Percentiles rank a stretch among this genome's conserved stretches.
Evolutionary conservation across 306 rosid genomes (phyloP).

Genomic region (Argentina anserina): DNA sequence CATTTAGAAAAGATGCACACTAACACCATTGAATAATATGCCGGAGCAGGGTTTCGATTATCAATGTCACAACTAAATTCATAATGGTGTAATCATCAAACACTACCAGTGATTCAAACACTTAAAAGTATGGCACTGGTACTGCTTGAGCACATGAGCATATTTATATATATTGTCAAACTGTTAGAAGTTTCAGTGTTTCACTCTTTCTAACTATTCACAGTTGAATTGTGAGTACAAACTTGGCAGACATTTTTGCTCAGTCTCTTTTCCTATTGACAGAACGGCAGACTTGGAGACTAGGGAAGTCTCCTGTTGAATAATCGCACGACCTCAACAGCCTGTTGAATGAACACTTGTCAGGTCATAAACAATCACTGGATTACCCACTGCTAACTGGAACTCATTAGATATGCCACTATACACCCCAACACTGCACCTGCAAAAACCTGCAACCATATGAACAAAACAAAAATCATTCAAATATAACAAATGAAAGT

Average conservation of each 20-base stretch:
- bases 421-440: conserved; percentile 47
- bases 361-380: not conserved
- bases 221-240: conserved; percentile 5
- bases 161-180: not conserved
- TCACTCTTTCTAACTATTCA: not conserved
- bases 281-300: not conserved
- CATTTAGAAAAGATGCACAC: not conserved
- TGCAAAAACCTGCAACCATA: conserved; percentile 38
- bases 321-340: not conserved
- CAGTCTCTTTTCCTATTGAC: not conserved
- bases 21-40: not conserved
- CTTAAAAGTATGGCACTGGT: not conserved
- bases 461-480: not conserved
- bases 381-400: conserved; percentile 16
- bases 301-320: not conserved
- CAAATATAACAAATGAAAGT: not conserved
- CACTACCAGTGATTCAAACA: not conserved
- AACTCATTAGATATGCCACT: conserved; percentile 35
- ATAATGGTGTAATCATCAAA: not conserved
- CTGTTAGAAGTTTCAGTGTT: not conserved
- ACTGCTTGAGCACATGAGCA: not conserved
- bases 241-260: not conserved
- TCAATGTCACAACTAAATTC: not conserved
- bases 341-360: not conserved
- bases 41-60: not conserved